Evolutionary conservation across 345 rosid genomes (phyloP), one percentile per base, ranked within the genome.

Genomic region (Turnera subulata): DNA sequence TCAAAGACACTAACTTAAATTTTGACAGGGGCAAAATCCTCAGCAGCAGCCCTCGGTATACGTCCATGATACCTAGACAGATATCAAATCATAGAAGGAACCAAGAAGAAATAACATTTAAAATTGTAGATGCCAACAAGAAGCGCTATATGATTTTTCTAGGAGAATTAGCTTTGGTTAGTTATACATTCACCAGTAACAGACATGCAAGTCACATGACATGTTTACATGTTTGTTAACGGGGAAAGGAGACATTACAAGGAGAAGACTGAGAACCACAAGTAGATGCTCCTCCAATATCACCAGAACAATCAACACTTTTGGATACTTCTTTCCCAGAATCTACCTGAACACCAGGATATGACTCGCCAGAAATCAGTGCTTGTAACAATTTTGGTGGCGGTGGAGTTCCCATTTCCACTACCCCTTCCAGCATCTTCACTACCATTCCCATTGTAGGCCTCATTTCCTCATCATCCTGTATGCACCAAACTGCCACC

Each of bases 351-450:
- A 78, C 56, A 39, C 91, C 97, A 11, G 24, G 74, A 70, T 86
- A 89, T 11, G 97, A 86, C 46, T 89, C 89, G 3, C 91, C 95
- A 0, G 97, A 77, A 64, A 86, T 82, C 1, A 89, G 76, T 40
- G 97, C 91, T 66, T 89, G 97, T 63, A 89, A 79, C 69, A 89
- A 40, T 59, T 76, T 89, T 35, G 96, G 97, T 0, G 84, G 83
- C 10, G 96, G 91, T 23, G 94, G 97, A 19, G 47, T 62, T 20
- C 48, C 11, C 22, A 63, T 50, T 15, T 69, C 55, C 16, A 52
- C 62, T 13, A 62, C 48, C 19, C 73, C 73, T 18, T 69, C 73
- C 26, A 62, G 25, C 67, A 69, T 62, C 49, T 69, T 62, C 53
- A 69, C 59, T 15, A 62, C 73, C 15, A 25, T 57, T 19, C 63